Conservation (phyloP, 768 basidiomycete genomes). For the Xerocomellus chrysenteron region DNA sequence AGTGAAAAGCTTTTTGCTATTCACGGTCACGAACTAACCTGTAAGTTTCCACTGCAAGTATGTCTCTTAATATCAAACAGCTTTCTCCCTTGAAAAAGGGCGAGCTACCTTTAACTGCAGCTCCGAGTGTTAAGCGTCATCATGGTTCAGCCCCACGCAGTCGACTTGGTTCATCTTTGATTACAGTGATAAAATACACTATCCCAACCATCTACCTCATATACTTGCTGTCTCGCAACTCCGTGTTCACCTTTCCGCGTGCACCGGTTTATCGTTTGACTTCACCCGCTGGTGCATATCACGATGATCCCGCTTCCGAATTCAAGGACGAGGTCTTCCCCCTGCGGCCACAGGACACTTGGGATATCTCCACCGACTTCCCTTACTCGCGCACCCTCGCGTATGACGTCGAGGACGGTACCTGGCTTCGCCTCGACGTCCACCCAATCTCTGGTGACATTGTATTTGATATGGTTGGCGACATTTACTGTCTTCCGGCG, state of each 20-base stretch:
- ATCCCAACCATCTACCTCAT: conserved; percentile 21
- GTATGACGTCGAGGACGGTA: conserved; percentile 72
- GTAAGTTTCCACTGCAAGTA: background rate
- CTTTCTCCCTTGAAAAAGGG: conserved; percentile 18
- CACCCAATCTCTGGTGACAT: conserved; percentile 69
- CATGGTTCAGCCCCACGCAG: background rate
- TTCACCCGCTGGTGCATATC: conserved; percentile 4
- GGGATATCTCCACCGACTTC: conserved; percentile 79
- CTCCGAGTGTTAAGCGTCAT: background rate
- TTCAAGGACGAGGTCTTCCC: conserved; percentile 63
- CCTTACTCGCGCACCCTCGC: conserved; percentile 62
- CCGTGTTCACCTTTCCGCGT: background rate
- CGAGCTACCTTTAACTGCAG: conserved; percentile 15
- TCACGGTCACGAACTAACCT: background rate
- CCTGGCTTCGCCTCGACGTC: conserved; percentile 74
- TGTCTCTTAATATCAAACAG: conserved; percentile 11
- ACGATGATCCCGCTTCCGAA: conserved; percentile 38
- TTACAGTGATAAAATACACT: conserved; percentile 16
- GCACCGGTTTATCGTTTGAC: background rate
- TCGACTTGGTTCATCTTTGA: conserved; percentile 1
- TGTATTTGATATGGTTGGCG: conserved; percentile 73
- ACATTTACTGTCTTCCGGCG: conserved; percentile 68
- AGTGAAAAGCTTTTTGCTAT: too few relatives aligned
- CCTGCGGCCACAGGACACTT: conserved; percentile 49
- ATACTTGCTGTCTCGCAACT: conserved; percentile 16